These are phyloP conservation scores for Mycena olivaceomarginata DNA, from an alignment of 768 basidiomycete species.

Conservation along the genomic window DNA sequence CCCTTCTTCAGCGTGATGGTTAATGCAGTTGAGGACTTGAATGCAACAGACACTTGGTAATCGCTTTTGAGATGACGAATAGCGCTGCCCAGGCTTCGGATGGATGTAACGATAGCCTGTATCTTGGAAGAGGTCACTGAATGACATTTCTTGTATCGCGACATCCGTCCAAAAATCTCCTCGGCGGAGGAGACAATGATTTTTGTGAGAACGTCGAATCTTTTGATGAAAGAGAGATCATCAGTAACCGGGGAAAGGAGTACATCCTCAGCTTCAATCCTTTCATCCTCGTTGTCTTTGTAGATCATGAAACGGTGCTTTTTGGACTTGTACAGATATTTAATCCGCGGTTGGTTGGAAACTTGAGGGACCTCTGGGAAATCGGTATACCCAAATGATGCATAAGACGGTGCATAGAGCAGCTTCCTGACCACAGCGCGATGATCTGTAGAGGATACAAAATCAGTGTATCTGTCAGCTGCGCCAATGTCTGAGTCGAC, in stretches of 20 bases:
- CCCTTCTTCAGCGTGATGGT: too few relatives aligned
- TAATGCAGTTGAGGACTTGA: constrained; percentile 3
- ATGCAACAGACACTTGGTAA: neutral
- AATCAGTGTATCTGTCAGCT: constrained; percentile 20
- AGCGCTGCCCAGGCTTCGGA: neutral
- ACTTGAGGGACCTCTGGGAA: neutral
- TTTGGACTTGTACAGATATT: constrained; percentile 5
- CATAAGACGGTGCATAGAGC: neutral
- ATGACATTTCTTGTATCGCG: constrained; percentile 13
- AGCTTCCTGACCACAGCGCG: constrained; percentile 13
- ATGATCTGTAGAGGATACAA: constrained; percentile 23
- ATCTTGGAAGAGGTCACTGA: constrained; percentile 14
- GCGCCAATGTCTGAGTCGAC: constrained; percentile 20
- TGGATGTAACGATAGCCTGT: constrained; percentile 1
- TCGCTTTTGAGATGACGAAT: constrained; percentile 31
- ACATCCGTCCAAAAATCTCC: constrained; percentile 14
- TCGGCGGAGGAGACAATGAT: constrained; percentile 16
- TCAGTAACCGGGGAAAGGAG: constrained; percentile 2
- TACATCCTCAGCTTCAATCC: constrained; percentile 21
- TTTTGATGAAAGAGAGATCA: neutral
- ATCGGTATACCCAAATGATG: neutral
- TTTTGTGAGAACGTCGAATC: neutral
- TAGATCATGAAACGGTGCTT: constrained; percentile 1
- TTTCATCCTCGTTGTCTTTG: neutral
- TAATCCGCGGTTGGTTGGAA: constrained; percentile 21